Conservation (phyloP, 2,329 filamentous ascomycete species). For the Arthrobotrys entomopaga region DNA sequence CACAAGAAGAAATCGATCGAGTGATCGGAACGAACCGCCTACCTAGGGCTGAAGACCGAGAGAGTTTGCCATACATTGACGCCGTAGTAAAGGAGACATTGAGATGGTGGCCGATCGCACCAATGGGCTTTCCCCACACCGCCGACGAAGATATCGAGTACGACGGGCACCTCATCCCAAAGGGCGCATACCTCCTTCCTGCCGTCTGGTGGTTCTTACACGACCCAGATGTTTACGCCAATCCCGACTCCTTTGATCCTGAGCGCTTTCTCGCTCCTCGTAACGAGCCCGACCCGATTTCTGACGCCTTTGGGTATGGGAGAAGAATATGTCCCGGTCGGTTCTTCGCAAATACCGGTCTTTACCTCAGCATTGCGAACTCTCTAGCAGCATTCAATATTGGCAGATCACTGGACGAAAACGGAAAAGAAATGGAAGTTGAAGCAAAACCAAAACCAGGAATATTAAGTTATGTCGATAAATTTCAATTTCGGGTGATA, state of each 20-base stretch:
- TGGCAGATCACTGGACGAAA: slow-evolving; percentile 16
- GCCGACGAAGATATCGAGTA: slow-evolving; percentile 64
- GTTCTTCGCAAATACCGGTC: slow-evolving; percentile 70
- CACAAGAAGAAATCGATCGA: slow-evolving; percentile 66
- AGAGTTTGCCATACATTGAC: slow-evolving; percentile 67
- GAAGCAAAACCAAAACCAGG: slow-evolving; percentile 26
- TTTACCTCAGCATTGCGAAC: slow-evolving; percentile 69
- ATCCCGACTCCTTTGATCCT: slow-evolving; percentile 57
- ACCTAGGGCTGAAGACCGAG: slow-evolving; percentile 66
- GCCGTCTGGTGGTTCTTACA: slow-evolving; percentile 68
- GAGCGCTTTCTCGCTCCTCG: slow-evolving; percentile 54
- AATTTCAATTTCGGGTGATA: slow-evolving; percentile 19
- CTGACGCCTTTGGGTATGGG: slow-evolving; percentile 66
- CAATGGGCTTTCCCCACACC: slow-evolving; percentile 66
- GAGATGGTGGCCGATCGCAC: slow-evolving; percentile 68
- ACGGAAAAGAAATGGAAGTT: slow-evolving; percentile 23
- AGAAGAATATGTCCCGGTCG: slow-evolving; percentile 68
- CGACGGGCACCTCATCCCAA: slow-evolving; percentile 65
- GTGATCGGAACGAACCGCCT: slow-evolving; percentile 66
- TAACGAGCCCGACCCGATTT: slow-evolving; percentile 56
- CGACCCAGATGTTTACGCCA: slow-evolving; percentile 61
- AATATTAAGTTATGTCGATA: slow-evolving; percentile 7
- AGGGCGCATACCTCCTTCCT: slow-evolving; percentile 63
- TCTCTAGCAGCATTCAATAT: slow-evolving; percentile 71
- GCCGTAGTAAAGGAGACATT: slow-evolving; percentile 69